Evolutionary conservation across 257 asterid species (phyloP), one percentile per base, ranked within the genome.

Genomic region (Salvia miltiorrhiza): DNA sequence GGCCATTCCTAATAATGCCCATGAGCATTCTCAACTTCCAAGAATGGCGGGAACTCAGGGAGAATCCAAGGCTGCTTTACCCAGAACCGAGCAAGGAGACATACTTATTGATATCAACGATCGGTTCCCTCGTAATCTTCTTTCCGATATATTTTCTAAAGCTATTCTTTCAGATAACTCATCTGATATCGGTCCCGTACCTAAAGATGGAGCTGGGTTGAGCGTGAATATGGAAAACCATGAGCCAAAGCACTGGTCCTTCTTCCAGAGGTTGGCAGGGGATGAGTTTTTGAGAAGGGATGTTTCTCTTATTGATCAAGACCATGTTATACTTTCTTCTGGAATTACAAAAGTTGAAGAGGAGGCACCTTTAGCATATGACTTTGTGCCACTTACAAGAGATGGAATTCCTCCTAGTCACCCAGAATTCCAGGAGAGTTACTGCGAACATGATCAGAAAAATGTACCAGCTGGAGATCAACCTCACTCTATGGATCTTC

Each of bases 161-260:
- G 93, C 93, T 56, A 64, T 81, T 74, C 88, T 88, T 72, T 86
- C 91, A 33, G 95, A 85, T 77, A 54, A 78, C 67, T 67, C 82
- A 43, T 78, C 88, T 43, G 82, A 82, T 76, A 62, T 85, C 58
- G 81, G 83, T 74, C 83, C 82, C 49, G 78, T 84, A 49, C 86
- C 65, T 49, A 85, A 84, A 44, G 95, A 88, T 78, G 93, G 84
- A 58, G 88, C 85, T 63, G 96, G 90, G 67, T 48, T 82, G 87
- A 93, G 98, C 67, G 74, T 93, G 79, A 93, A 93, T 80, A 73
- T 88, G 52, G 91, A 88, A 76, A 93, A 90, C 76, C 93, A 86
- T 64, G 98, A 93, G 9, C 98, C 98, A 24, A 77, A 90, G 74
- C 90, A 77, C 76, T 93, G 98, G 98, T 93, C 98, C 63, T 93